Base-by-base conservation (phyloP, 2,329 filamentous ascomycete species). In the Neofusicoccum laricinum region DNA sequence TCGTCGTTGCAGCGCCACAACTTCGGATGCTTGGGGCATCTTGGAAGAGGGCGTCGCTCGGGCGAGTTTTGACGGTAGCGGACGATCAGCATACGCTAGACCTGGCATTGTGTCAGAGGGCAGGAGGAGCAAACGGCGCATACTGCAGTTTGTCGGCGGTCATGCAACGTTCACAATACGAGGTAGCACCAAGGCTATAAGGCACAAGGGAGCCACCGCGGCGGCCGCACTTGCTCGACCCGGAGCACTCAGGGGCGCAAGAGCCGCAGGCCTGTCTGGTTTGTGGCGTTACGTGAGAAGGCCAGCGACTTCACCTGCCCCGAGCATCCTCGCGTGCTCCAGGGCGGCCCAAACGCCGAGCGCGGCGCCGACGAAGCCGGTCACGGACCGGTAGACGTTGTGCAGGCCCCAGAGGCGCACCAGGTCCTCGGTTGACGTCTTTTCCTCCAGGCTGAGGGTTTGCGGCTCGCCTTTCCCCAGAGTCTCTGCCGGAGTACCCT, bases 71-170 rank as follows among this genome's bases (percentile, higher is more conserved):
- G 58, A 34, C 46, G 15, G 43, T 17, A 41, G 32, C 34, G 58
- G 58, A n/a, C 58, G 58, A 61, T 61, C 58, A 50, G 15, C 58
- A 61, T 61, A 41, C 36, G 46, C 58, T 50, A 50, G 19, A 15
- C 4, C 3, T 17, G 8, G 36, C 25, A 21, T 32, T 45, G 38
- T 32, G 32, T 32, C 57, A 49, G 30, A 61, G 30, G 14, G 19
- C 34, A 21, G 36, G 14, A 50, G 45, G 40, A 34, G 41, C 40
- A 15, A 58, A 41, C 53, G 53, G 38, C 36, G 51, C 8, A 15
- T 12, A 34, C 5, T 15, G n/a, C n/a, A n/a, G n/a, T n/a, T n/a
- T n/a, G n/a, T n/a, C n/a, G n/a, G n/a, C n/a, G 15, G 41, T 10
- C 25, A 19, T 59, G 41, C 55, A 48, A 59, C 32, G 17, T 46